A percentile compares a stretch with the other conserved stretches of the same genome.
Conservation (phyloP, 2,329 filamentous ascomycete species). For the Tympanopsis confertula region DNA sequence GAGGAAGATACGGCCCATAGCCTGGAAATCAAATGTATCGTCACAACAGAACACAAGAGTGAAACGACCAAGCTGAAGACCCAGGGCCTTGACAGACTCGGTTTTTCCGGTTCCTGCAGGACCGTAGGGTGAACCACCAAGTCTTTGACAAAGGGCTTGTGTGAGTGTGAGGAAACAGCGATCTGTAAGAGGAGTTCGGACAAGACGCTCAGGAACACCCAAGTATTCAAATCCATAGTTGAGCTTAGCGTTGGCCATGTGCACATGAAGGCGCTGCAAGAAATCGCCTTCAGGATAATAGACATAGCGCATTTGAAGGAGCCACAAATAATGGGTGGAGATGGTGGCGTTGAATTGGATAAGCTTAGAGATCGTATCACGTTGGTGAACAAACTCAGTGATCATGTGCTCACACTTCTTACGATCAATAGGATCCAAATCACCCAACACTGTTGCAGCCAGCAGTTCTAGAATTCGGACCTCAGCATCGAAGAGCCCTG, state of each 20-base stretch:
- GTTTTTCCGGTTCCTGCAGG: conserved; percentile 98
- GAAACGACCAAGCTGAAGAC: conserved; percentile 90
- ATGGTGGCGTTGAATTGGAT: conserved; percentile 63
- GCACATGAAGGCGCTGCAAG: conserved; percentile 72
- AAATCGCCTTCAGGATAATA: conserved; percentile 75
- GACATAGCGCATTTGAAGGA: conserved; percentile 92
- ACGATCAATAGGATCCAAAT: conserved; percentile 73
- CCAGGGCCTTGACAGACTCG: conserved; percentile 95
- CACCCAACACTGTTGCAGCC: conserved; percentile 78
- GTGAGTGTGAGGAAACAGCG: conserved; percentile 96
- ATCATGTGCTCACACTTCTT: conserved; percentile 99
- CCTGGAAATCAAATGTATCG: conserved; percentile 98
- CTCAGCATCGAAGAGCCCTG: conserved; percentile 66
- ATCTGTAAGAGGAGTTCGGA: conserved; percentile 91
- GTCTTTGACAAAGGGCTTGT: conserved; percentile 84
- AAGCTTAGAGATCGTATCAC: conserved; percentile 82
- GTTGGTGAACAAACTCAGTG: conserved; percentile 96
- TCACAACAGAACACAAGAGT: conserved; percentile 99
- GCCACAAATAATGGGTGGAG: conserved; percentile 78
- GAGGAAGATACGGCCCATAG: conserved; percentile 98
- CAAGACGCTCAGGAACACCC: conserved; percentile 88
- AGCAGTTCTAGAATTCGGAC: conserved; percentile 76
- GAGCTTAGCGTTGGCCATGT: conserved; percentile 92
- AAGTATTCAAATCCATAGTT: conserved; percentile 98
- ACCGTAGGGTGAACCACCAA: conserved; percentile 93